Base-by-base conservation (phyloP, 2,329 filamentous ascomycete genomes). In the Nemania sp. region DNA sequence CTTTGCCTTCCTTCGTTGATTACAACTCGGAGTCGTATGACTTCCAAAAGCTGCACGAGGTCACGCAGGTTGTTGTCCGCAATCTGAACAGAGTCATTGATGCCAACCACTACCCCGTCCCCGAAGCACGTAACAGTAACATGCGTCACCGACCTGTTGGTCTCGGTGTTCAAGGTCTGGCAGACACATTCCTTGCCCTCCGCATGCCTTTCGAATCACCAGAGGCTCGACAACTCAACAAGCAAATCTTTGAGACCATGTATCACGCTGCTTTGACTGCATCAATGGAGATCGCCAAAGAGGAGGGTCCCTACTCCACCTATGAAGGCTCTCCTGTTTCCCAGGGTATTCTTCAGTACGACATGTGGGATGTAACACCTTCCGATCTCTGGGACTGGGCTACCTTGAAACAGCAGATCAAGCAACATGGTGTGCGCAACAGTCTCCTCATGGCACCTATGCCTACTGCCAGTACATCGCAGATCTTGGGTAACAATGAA, bases 1-100 rank as follows among this genome's bases (percentile, higher is more conserved):
- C 94, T 51, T 84, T 99, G 36, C 93, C 94, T 15, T 88, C 90
- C 6, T 99, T 86, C 65, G 91, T 97, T 52, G 90, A 99, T 76
- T 88, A 93, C 72, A 83, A 83, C 71, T 83, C 88, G 61, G 90
- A 90, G 64, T 83, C 82, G 64, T 99, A 95, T 68, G 91, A 99
- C 80, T 99, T 99, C 78, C 80, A 93, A 75, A 97, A 96, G 81
- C 84, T 99, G 40, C 94, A 99, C 73, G 90, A 97, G 65, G 92
- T 97, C 59, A 88, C 86, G 36, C 89, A 94, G 75, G 90, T 97
- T 54, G 88, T 99, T 58, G 89, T 95, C 56, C 90, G 86, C 71
- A 99, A 99, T 76, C 75, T 99, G 72, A 99, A 99, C 85, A 94
- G 88, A 80, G 96, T 97, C 75, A 97, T 99, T 62, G 93, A 99